These are phyloP conservation scores for Acaromyces ingoldii DNA, from an alignment of 1,284 basidiomycete genomes.

Conservation along the genomic window DNA sequence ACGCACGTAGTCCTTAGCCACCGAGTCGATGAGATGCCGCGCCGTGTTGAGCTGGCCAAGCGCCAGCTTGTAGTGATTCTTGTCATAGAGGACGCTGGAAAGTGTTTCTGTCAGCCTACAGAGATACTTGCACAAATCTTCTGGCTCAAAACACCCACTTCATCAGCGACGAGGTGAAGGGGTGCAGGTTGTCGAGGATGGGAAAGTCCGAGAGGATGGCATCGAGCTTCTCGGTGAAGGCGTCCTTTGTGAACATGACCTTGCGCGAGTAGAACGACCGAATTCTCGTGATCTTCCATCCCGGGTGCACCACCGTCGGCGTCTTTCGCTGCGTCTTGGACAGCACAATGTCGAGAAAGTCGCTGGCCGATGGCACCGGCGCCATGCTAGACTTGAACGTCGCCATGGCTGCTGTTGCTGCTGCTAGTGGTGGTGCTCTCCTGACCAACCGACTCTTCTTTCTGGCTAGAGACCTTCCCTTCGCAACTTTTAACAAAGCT, in stretches of 20 bases:
- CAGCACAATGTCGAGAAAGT: constrained; percentile 90
- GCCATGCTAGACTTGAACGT: constrained; percentile 62
- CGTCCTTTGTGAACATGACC: constrained; percentile 97
- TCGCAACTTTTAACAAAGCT: too few relatives aligned
- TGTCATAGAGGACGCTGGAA: constrained; percentile 46
- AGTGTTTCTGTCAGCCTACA: neutral
- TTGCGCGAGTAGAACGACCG: constrained; percentile 93
- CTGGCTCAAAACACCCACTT: constrained; percentile 15
- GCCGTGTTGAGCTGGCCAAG: constrained; percentile 51
- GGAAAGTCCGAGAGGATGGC: constrained; percentile 94
- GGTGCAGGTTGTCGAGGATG: constrained; percentile 67
- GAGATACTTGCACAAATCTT: neutral
- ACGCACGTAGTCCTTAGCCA: constrained; percentile 50
- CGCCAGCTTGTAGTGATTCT: constrained; percentile 52
- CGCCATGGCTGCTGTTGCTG: too few relatives aligned
- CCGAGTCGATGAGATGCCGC: constrained; percentile 49
- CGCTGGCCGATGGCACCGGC: constrained; percentile 87
- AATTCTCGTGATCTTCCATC: constrained; percentile 96
- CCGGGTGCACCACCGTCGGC: constrained; percentile 71
- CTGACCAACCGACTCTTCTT: too few relatives aligned
- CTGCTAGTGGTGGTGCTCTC: too few relatives aligned
- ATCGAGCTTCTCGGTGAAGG: constrained; percentile 92
- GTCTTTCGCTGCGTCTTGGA: constrained; percentile 95
- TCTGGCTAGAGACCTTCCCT: too few relatives aligned
- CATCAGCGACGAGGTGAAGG: constrained; percentile 49